A percentile compares a stretch with the other conserved stretches of the same genome.
Conservation (phyloP, 257 asterid species). For the Penstemon newberryi region DNA sequence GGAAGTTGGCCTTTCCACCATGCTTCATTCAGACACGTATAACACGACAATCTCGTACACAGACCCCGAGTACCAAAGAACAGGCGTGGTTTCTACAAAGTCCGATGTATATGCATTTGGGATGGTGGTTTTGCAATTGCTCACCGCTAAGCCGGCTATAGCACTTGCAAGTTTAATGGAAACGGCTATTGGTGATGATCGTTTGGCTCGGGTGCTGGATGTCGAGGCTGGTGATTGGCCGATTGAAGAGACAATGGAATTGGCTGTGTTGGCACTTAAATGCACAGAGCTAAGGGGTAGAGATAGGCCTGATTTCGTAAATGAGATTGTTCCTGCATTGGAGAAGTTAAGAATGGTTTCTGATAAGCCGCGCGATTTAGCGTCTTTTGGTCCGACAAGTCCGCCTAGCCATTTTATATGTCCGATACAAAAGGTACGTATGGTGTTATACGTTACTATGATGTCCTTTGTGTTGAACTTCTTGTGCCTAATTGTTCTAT, state of each 20-base stretch:
- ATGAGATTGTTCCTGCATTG: conserved; percentile 44
- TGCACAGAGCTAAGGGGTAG: conserved; percentile 54
- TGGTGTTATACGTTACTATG: neutral
- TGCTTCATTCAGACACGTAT: conserved; percentile 34
- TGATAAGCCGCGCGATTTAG: conserved; percentile 32
- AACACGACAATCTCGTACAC: conserved; percentile 34
- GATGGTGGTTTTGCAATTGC: conserved; percentile 51
- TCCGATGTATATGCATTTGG: conserved; percentile 68
- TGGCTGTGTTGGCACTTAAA: conserved; percentile 44
- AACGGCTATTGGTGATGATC: conserved; percentile 42
- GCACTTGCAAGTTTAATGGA: conserved; percentile 48
- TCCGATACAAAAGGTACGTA: conserved; percentile 52
- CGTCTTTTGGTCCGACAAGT: conserved; percentile 7
- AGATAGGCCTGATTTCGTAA: conserved; percentile 55
- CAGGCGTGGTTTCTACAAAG: conserved; percentile 50
- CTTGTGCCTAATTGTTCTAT: no score
- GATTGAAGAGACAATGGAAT: conserved; percentile 44
- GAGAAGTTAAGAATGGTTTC: conserved; percentile 42
- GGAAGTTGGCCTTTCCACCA: conserved; percentile 60
- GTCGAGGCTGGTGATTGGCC: conserved; percentile 61
- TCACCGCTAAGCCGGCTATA: conserved; percentile 62
- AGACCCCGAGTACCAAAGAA: conserved; percentile 67
- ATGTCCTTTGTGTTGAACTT: neutral
- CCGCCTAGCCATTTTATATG: conserved; percentile 51
- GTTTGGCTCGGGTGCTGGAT: conserved; percentile 37